Evolutionary conservation across 2,329 filamentous ascomycete genomes (phyloP), one percentile per base, ranked within the genome.

Genomic region (Fusarium globosum): DNA sequence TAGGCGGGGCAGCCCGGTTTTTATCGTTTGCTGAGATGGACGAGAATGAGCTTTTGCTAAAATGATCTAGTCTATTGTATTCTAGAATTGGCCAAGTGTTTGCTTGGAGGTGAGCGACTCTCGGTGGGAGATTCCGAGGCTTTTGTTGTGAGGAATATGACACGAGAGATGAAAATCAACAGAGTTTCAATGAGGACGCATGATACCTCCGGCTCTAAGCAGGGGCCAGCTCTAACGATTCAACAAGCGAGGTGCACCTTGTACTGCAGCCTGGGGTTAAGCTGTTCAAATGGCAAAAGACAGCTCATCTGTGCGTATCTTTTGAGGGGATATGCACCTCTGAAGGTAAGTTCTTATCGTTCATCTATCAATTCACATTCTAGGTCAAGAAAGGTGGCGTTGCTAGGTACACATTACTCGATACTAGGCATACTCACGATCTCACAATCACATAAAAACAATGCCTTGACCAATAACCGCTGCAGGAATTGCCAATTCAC

Each of bases 1-100:
- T 75, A 63, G 69, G 79, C 76, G 79, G 80, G 80, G 80, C 76
- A 78, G 61, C 68, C 62, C 66, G 64, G 55, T 60, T 70, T 71
- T 59, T 33, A 61, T 69, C 48, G 39, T 55, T 52, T 55, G 64
- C 33, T 61, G 71, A 61, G 21, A 36, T 49, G 56, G 23, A 51
- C 13, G 52, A 59, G 28, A 39, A 49, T 36, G 55, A 48, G 49
- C 45, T 41, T 58, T 61, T 39, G 59, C 46, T 59, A 51, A 39
- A 58, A 8, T 43, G 53, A 58, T 48, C 41, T 66, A 58, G 28
- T 45, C 51, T 30, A 55, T 55, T 16, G 20, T 48, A 36, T 68
- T 35, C 23, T 72, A n/a, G 51, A 52, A 62, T 23, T 65, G 64
- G 55, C 51, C 67, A 61, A 57, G 60, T 60, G 41, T 38, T 64